Evolutionary conservation across 257 asterid genomes (phyloP), one percentile per base, ranked within the genome.

Genomic region (Fraxinus cuspidata): DNA sequence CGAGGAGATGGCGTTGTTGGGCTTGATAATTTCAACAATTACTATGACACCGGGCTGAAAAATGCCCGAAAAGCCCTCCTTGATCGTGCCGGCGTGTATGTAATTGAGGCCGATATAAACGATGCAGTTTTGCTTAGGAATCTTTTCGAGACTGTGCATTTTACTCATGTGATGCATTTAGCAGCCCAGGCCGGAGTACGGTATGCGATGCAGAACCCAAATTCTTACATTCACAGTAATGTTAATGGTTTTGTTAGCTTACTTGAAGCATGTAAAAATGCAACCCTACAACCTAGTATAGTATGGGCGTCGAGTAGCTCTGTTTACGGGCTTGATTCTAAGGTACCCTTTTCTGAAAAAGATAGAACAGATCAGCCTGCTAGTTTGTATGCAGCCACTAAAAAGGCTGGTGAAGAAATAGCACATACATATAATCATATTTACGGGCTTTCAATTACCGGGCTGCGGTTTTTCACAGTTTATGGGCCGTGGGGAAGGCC

Each of bases 401-500:
- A 92, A 38, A 92, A 92, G 74, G 92, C 96, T n/a, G 97, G 96
- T 49, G 97, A 92, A 76, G 97, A 83, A 70, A 92, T 92, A 18
- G 96, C 96, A 9, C 97, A 92, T 83, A 79, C 89, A 34, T 92
- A 92, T 78, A 92, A 92, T 65, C 95, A 92, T 75, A 92, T 92
- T 2, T 74, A 92, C 69, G 97, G 97, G 29, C 94, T 92, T 31
- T 91, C 96, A 0, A 85, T 92, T 3, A 92, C 96, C 0, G 97
- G 97, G 25, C 65, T 92, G 74, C 84, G 97, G 0, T 90, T 92
- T 51, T 92, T 92, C 83, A 92, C 97, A 0, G 97, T 92, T 11
- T 92, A 89, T 53, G 97, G 97, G 18, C 97, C 96, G 1, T 91
- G 96, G 97, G 97, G 97, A 7, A 83, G 97, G 80, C 97, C 97